Percentiles rank a stretch among this genome's conserved stretches.
Conservation (phyloP, 257 asterid genomes). For the Solanum chaucha region DNA sequence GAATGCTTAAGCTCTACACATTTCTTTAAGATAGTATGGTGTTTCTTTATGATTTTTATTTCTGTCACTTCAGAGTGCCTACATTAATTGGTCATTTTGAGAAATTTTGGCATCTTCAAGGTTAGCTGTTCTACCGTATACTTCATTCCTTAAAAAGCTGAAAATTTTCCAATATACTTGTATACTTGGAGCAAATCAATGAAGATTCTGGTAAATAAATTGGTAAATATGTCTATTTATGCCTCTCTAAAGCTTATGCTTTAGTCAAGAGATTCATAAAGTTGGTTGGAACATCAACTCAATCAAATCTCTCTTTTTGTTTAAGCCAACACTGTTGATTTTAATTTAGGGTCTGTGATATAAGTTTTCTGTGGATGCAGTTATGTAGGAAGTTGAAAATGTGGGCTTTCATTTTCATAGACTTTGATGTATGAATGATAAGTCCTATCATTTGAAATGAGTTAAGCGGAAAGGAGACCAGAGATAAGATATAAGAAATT, state of each 20-base stretch:
- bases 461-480: too few species aligned
- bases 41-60: neutral
- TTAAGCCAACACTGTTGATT: neutral
- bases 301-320: neutral
- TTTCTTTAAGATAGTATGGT: neutral
- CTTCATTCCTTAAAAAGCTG: neutral
- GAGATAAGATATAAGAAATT: too few species aligned
- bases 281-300: neutral
- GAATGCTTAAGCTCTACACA: neutral
- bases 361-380: too few species aligned
- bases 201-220: slow-evolving; percentile 47
- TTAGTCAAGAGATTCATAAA: neutral
- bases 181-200: slow-evolving; percentile 42
- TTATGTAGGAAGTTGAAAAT: too few species aligned
- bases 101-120: neutral
- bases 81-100: neutral
- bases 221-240: slow-evolving; percentile 30
- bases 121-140: neutral
- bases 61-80: neutral
- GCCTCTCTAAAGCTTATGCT: neutral
- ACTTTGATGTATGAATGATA: too few species aligned
- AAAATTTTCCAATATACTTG: slow-evolving; percentile 25
- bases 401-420: too few species aligned
- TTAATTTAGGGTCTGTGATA: too few species aligned
- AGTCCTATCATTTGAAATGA: too few species aligned